Percentiles rank a stretch among this genome's conserved stretches.
Evolutionary conservation across 1,139 yeast species (phyloP).

Genomic region (Diutina sp.): DNA sequence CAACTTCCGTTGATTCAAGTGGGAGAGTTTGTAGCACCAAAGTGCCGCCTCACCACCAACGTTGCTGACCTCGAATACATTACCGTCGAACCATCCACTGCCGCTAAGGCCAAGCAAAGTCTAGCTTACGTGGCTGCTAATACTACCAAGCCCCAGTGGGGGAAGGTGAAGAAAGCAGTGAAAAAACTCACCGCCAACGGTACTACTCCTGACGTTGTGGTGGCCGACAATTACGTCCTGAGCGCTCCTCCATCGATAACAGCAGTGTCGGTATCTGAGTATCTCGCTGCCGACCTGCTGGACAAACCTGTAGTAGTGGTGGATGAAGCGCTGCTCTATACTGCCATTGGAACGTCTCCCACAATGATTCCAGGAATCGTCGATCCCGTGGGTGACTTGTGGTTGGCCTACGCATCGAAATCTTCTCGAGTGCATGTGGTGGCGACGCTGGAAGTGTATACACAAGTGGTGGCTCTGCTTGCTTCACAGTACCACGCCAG

Average conservation of each 20-base stretch:
- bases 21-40: neutral
- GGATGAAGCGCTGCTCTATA: neutral
- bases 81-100: neutral
- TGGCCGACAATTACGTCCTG: neutral
- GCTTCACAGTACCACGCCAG: neutral
- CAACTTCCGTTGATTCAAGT: neutral
- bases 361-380: neutral
- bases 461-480: neutral
- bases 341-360: neutral
- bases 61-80: neutral
- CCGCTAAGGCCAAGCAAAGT: neutral
- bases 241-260: no score
- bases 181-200: neutral
- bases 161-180: neutral
- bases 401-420: neutral
- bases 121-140: neutral
- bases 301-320: neutral
- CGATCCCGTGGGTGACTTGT: neutral
- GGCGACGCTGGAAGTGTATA: neutral
- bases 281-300: neutral
- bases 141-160: neutral
- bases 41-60: neutral
- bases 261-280: neutral
- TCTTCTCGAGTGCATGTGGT: neutral
- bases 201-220: neutral